A percentile compares a stretch with the other conserved stretches of the same genome.
These are phyloP conservation scores for Penicillium sp. DNA, from an alignment of 2,329 filamentous ascomycete species.

Conservation along the genomic window DNA sequence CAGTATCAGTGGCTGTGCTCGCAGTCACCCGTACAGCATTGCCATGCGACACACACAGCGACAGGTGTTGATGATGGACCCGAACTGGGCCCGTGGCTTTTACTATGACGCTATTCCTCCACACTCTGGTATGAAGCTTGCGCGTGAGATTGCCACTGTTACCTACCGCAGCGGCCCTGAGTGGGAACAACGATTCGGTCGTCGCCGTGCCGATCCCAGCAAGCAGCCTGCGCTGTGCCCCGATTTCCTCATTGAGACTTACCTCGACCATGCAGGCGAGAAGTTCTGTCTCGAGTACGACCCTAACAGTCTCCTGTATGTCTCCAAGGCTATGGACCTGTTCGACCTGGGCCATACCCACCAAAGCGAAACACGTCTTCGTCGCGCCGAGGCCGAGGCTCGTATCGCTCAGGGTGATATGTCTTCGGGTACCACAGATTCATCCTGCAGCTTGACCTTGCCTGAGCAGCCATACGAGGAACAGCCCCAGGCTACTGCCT, in stretches of 20 bases:
- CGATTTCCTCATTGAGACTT: constrained; percentile 97
- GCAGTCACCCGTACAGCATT: constrained; percentile 96
- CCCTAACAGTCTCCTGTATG: constrained; percentile 90
- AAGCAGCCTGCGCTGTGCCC: constrained; percentile 93
- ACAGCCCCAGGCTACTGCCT: constrained; percentile 60
- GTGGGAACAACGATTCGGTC: constrained; percentile 93
- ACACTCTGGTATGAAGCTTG: constrained; percentile 96
- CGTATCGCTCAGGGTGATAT: constrained; percentile 54
- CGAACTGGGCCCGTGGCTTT: constrained; percentile 92
- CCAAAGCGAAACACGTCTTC: constrained; percentile 62
- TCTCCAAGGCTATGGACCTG: constrained; percentile 98
- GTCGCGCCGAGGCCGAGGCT: constrained; percentile 62
- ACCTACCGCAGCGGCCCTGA: constrained; percentile 96
- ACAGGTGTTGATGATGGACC: constrained; percentile 98
- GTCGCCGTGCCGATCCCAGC: constrained; percentile 78
- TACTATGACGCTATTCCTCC: constrained; percentile 89
- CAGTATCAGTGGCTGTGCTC: constrained; percentile 88
- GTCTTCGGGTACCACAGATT: constrained; percentile 38
- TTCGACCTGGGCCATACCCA: constrained; percentile 82
- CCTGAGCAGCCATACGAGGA: constrained; percentile 86
- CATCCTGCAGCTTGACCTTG: constrained; percentile 75
- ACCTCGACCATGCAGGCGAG: constrained; percentile 95
- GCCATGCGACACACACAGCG: constrained; percentile 98
- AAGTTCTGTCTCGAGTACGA: constrained; percentile 98
- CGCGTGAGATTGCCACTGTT: constrained; percentile 94